Evolutionary conservation across 768 basidiomycete species (phyloP), one percentile per base, ranked within the genome.

Genomic region (Russula foetens): DNA sequence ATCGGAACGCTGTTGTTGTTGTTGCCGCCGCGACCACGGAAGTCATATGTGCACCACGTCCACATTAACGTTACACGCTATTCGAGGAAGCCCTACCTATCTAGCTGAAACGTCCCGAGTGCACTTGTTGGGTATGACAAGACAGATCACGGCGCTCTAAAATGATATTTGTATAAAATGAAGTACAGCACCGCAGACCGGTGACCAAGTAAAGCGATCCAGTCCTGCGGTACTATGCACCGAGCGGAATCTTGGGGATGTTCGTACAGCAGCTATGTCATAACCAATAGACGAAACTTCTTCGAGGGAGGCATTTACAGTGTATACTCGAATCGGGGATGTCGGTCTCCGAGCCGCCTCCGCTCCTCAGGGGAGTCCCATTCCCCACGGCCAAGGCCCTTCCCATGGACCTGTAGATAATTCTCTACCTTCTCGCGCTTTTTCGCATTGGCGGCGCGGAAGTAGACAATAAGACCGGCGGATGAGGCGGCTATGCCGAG

Each of bases 291-390:
- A 6, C 23, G 2, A 33, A 19, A 5, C 21, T 2, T 45, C 38
- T 33, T 35, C 50, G 28, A 3, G 11, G 28, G 49, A 48, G 17
- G 9, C 7, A 17, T 38, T n/a, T n/a, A 64, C 15, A 35, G n/a
- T n/a, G 62, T 65, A 39, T 43, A 66, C 39, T 66, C 62, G 29
- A 66, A 66, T 14, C 58, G 53, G 15, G 64, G 64, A 28, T 66
- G 64, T 12, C 64, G 57, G 47, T 66, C 64, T 15, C 64, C 64
- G 23, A 60, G 53, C 31, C 58, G 49, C 26, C 39, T 49, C 19
- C 58, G 56, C 58, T 66, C 64, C 45, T 26, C 26, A 12, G 26
- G 47, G 21, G 64, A 66, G 52, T 66, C 58, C 64, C 64, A 66
- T 6, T 52, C 62, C 2, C 54, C 62, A 0, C 35, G 17, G 14